These are phyloP conservation scores for Paradendryphiella salina DNA, from an alignment of 2,329 filamentous ascomycete species.

Conservation along the genomic window DNA sequence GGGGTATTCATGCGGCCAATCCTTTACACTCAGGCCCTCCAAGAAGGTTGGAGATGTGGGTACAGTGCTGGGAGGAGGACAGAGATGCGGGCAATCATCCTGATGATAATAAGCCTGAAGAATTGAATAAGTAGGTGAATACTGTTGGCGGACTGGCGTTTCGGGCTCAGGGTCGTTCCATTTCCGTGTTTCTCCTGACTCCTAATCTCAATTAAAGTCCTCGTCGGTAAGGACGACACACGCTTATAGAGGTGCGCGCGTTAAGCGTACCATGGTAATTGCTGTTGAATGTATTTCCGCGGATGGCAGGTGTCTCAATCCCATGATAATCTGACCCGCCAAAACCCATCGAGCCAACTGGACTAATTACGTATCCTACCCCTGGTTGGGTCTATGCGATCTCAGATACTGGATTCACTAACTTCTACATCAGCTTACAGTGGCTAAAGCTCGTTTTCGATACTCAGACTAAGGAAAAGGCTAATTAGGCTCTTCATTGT, in stretches of 20 bases:
- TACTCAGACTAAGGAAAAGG: too few relatives aligned
- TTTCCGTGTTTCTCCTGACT: too few relatives aligned
- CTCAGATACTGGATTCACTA: too few relatives aligned
- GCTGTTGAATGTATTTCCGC: constrained; percentile 17
- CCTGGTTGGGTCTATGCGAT: too few relatives aligned
- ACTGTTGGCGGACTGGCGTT: too few relatives aligned
- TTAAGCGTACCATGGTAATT: constrained; percentile 21
- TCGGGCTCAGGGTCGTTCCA: too few relatives aligned
- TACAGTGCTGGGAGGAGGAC: constrained; percentile 19
- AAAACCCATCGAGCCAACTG: constrained; percentile 12
- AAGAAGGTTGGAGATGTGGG: constrained; percentile 12
- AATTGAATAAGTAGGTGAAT: background rate
- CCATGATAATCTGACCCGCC: constrained; percentile 23
- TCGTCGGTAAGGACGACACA: too few relatives aligned
- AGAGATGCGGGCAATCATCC: constrained; percentile 18
- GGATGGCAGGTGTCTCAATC: constrained; percentile 22
- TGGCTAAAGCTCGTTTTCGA: too few relatives aligned
- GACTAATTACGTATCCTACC: constrained; percentile 11
- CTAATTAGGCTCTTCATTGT: constrained; percentile 28
- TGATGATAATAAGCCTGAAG: background rate
- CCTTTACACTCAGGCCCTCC: constrained; percentile 11
- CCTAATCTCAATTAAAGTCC: too few relatives aligned
- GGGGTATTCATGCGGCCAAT: constrained; percentile 13
- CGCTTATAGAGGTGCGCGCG: constrained; percentile 18
- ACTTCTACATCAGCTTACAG: too few relatives aligned